Base-by-base conservation (phyloP, 192 early-diverging fungal genomes). In the Coemansia furcata region DNA sequence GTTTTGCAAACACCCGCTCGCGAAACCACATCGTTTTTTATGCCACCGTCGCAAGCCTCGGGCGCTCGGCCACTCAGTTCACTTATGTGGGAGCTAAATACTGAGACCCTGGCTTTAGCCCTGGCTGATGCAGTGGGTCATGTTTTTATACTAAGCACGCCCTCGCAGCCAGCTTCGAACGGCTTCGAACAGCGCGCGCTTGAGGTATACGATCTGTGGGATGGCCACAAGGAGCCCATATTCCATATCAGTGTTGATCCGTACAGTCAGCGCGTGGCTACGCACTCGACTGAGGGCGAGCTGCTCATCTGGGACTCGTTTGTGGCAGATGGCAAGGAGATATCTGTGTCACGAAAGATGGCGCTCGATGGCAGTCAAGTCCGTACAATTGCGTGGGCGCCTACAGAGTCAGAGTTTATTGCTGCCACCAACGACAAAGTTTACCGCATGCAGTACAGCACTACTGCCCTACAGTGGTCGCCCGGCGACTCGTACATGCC, bases 171-270 rank as follows among this genome's bases (percentile, higher is more conserved):
- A 9, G 47, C 36, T 21, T 2, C 35, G 38, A 46, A n/a, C 23
- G 30, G n/a, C 4, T 19, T n/a, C 15, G 14, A 26, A 0, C 32
- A 39, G 3, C 36, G 15, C 0, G n/a, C 66, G 7, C 60, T 77
- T 7, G 11, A 42, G 12, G 44, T 82, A 40, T 60, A 26, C 36
- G 39, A 49, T 30, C 68, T 82, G 44, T 83, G 77, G 76, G 81
- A 83, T 23, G 81, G 81, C 0, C 81, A 83, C 66, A 83, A 62
- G 57, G 72, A 75, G 60, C 46, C 69, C 1, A 66, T 83, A 23
- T 78, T 78, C 32, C 81, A 83, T 65, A 83, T 83, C 44, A 83
- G 81, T 49, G 81, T 83, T 6, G 77, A 83, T 46, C 81, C 81
- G 14, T 83, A 76, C 42, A 75, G 81, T 39, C 70, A 69, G 35